Conservation (phyloP, 2,329 filamentous ascomycete species). For the Dothidotthia symphoricarpi region DNA sequence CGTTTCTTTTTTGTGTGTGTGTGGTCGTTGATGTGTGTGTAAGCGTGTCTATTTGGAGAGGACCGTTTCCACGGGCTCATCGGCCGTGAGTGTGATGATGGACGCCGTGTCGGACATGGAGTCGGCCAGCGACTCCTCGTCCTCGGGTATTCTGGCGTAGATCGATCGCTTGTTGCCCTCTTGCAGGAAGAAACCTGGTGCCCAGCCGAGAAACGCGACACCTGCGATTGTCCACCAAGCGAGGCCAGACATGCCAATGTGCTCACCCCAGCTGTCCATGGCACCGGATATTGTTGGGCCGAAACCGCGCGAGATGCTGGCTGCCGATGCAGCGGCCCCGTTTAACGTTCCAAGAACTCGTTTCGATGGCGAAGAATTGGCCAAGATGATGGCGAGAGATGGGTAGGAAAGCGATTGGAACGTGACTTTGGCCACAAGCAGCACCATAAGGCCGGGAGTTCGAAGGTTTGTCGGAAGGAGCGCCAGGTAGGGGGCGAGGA, state of each 20-base stretch:
- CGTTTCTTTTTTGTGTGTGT: too few relatives aligned
- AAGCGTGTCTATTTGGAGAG: constrained; percentile 28
- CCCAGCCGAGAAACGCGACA: constrained; percentile 67
- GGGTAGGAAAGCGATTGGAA: constrained; percentile 90
- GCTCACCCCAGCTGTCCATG: constrained; percentile 76
- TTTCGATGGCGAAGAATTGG: constrained; percentile 81
- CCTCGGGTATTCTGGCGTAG: constrained; percentile 13
- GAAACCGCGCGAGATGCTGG: constrained; percentile 82
- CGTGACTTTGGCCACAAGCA: constrained; percentile 89
- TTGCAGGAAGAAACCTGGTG: constrained; percentile 58
- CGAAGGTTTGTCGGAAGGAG: constrained; percentile 71
- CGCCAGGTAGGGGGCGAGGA: constrained; percentile 84
- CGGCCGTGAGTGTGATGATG: constrained; percentile 34
- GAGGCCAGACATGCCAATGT: constrained; percentile 78
- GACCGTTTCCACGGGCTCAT: constrained; percentile 28
- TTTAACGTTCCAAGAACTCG: constrained; percentile 89
- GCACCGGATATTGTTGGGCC: constrained; percentile 85
- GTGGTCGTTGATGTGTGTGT: constrained; percentile 14
- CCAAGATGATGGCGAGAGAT: constrained; percentile 81
- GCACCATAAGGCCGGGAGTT: constrained; percentile 70
- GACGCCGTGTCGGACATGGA: constrained; percentile 34
- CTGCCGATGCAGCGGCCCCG: constrained; percentile 85
- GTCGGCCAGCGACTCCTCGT: constrained; percentile 36
- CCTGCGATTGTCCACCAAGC: constrained; percentile 90
- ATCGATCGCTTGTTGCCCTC: constrained; percentile 53